phyloP scores from a whole-genome alignment of 192 early-diverging fungal genomes.

The Gaertneriomyces semiglobifer region DNA sequence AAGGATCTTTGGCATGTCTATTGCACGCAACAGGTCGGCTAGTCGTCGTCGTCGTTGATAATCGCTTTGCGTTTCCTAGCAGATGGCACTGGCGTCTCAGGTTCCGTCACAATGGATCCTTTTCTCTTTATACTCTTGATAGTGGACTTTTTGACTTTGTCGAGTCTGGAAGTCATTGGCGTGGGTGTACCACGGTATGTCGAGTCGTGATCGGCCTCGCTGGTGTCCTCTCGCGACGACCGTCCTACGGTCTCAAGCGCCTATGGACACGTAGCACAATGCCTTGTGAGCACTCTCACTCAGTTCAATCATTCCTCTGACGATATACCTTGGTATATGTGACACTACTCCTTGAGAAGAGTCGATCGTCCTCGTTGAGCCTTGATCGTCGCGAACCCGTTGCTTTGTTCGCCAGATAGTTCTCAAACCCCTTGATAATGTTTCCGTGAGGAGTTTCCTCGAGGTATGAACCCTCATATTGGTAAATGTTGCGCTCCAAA shows the following conservation, averaged over 20 bases:
- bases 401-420: constrained; percentile 63
- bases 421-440: constrained; percentile 85
- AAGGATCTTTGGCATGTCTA: too few species aligned
- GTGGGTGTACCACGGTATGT: constrained; percentile 14
- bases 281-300: neutral
- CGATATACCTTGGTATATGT: constrained; percentile 37
- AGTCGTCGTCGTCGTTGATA: constrained; percentile 5
- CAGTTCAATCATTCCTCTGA: neutral
- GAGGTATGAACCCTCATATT: constrained; percentile 83
- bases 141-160: constrained; percentile 11
- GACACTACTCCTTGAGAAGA: constrained; percentile 77
- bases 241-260: constrained; percentile 22
- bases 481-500: constrained; percentile 77
- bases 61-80: neutral
- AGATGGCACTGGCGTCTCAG: neutral
- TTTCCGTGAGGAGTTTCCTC: constrained; percentile 87
- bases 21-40: neutral
- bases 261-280: neutral
- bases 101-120: neutral
- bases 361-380: constrained; percentile 73
- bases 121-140: constrained; percentile 11
- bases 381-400: constrained; percentile 60
- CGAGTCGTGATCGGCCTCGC: neutral
- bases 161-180: neutral
- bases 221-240: constrained; percentile 1